A percentile compares a stretch with the other conserved stretches of the same genome.
Conservation (phyloP, 208 protist genomes). For the Lotmaria passim region DNA sequence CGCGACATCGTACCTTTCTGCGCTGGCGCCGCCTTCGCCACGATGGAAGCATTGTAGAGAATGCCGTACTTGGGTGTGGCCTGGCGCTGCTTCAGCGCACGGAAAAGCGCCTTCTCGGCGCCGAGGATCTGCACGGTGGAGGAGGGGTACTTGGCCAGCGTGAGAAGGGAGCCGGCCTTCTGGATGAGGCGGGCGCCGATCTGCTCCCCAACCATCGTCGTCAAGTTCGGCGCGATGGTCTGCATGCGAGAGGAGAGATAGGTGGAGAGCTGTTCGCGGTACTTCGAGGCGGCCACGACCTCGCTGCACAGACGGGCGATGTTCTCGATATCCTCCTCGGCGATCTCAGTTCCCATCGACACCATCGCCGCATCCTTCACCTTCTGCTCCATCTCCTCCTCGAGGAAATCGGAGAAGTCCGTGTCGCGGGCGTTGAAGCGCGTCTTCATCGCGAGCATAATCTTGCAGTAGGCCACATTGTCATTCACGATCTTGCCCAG, state of each 20-base stretch:
- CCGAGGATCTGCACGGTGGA: conserved; percentile 99
- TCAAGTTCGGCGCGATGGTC: conserved; percentile 99
- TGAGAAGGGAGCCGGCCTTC: conserved; percentile 97
- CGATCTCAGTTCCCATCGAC: conserved; percentile 99
- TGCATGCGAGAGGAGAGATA: conserved; percentile 98
- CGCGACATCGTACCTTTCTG: conserved; percentile 96
- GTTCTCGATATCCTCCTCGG: conserved; percentile 95
- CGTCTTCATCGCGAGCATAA: conserved; percentile 91
- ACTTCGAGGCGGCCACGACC: conserved; percentile 93
- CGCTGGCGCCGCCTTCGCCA: conserved; percentile 93
- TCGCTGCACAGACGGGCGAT: conserved; percentile 93
- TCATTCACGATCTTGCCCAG: conserved; percentile 97
- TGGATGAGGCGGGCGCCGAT: conserved; percentile 99
- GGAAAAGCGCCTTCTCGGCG: conserved; percentile 99
- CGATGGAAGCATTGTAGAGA: conserved; percentile 98
- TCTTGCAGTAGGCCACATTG: conserved; percentile 96
- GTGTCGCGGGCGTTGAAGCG: conserved; percentile 91
- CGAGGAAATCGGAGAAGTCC: conserved; percentile 95
- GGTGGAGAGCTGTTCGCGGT: conserved; percentile 94
- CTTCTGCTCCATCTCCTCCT: conserved; percentile 95
- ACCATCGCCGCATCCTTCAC: conserved; percentile 97
- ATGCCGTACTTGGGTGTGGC: conserved; percentile 99
- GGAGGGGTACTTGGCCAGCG: conserved; percentile 98
- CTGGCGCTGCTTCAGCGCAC: conserved; percentile 98
- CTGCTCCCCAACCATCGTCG: conserved; percentile 97